phyloP scores from a whole-genome alignment of 139 green algal species.

The Chlorella sp. region DNA sequence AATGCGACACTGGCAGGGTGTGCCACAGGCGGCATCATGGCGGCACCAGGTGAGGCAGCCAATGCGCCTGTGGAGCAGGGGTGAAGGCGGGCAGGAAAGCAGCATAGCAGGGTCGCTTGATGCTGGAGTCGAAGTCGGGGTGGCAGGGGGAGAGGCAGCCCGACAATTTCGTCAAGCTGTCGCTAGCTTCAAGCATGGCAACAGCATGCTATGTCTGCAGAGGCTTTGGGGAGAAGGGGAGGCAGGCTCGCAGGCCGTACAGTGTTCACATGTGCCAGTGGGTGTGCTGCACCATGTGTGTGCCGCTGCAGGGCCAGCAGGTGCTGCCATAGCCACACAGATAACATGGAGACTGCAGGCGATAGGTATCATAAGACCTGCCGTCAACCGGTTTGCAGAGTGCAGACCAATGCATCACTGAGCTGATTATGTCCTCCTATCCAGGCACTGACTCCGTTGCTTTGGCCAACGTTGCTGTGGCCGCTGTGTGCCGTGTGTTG shows the following conservation, averaged over 20 bases:
- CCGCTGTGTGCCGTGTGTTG: background rate
- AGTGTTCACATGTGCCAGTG: too few species aligned
- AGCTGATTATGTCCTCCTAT: too few species aligned
- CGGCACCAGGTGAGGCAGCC: too few species aligned
- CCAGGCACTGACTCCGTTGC: too few species aligned
- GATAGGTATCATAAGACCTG: background rate
- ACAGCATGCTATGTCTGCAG: background rate
- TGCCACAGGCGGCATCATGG: slow-evolving; percentile 79
- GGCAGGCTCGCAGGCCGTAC: too few species aligned
- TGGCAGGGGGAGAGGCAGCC: background rate
- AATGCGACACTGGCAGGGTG: slow-evolving; percentile 89
- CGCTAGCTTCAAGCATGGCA: background rate
- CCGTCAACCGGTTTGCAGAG: background rate
- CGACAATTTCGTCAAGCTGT: too few species aligned
- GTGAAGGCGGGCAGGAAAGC: slow-evolving; percentile 6
- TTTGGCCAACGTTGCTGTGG: background rate
- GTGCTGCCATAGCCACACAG: background rate
- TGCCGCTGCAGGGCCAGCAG: too few species aligned
- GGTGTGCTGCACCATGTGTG: too few species aligned
- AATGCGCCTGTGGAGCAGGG: too few species aligned
- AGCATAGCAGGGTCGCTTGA: background rate
- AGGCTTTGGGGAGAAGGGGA: too few species aligned
- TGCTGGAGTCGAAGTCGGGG: background rate
- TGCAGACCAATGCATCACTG: background rate
- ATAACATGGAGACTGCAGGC: background rate